phyloP scores from a whole-genome alignment of 345 rosid species.

The Carallia pectinifolia region DNA sequence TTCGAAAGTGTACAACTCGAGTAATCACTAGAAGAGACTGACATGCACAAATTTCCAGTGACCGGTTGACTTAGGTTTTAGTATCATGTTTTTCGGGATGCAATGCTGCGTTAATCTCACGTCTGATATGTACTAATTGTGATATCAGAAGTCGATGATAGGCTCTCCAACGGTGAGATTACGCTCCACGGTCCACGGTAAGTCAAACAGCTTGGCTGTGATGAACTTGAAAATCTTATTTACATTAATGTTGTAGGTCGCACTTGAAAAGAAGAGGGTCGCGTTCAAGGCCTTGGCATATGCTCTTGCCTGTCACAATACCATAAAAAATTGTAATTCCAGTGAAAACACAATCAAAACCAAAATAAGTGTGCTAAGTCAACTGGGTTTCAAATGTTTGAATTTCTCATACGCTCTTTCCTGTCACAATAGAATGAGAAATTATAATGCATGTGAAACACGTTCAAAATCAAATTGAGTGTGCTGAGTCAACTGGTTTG shows the following conservation, averaged over 20 bases:
- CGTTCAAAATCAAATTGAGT: no score
- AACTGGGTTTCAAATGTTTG: no score
- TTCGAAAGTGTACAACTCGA: conserved; percentile 4
- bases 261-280: conserved; percentile 87
- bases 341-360: background rate
- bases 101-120: background rate
- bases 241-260: conserved; percentile 86
- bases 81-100: background rate
- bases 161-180: conserved; percentile 90
- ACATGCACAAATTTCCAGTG: background rate
- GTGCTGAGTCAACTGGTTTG: no score
- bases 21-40: background rate
- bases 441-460: background rate
- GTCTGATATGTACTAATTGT: background rate
- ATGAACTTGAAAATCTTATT: conserved; percentile 94
- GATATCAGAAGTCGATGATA: conserved; percentile 66
- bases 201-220: conserved; percentile 85
- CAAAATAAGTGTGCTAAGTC: no score
- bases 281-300: conserved; percentile 84
- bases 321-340: background rate
- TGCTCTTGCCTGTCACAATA: conserved; percentile 65
- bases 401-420: conserved; percentile 54
- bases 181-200: conserved; percentile 82
- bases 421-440: conserved; percentile 31
- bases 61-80: conserved; percentile 7